Evolutionary conservation across 1,284 basidiomycete species (phyloP), one percentile per base, ranked within the genome.

Genomic region (Ustilago bromivora): DNA sequence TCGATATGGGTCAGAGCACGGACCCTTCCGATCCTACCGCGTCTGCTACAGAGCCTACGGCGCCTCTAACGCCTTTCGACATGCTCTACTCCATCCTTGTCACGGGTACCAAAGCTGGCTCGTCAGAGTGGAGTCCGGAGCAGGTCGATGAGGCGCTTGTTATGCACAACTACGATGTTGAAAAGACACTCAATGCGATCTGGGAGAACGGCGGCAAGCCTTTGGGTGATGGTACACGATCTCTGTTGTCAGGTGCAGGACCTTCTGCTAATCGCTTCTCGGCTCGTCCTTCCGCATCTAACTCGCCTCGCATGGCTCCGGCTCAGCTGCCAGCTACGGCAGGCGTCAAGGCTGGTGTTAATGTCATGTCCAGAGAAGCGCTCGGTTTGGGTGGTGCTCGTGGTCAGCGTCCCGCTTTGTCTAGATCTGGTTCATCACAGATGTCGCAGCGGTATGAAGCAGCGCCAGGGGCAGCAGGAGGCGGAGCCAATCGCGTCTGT

Each of bases 111-210:
- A 73, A 66, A 49, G 66, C 63, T 13, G 80, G 76, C 12, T 67
- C 71, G n/a, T 66, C 82, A 10, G 66, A 75, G 52, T 84, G 82
- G 82, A 92, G 95, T 0, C 92, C 94, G 3, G 92, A 92, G 7
- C 95, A 98, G 83, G 90, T 98, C 4, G 96, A 98, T 86, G 95
- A 97, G 71, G 96, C 96, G 0, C 89, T 99, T 7, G 91, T 92
- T 31, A 89, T 90, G 61, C 92, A 94, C 76, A 93, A 91, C 3
- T 99, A 94, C 86, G 96, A 99, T 82, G 97, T 99, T 84, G 96
- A 99, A 82, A 90, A 90, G 53, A 92, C 96, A 8, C 96, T 98
- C 92, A 92, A 92, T 3, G 94, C 93, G 90, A 90, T 98, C 46
- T 90, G 98, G 54, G 93, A 96, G 73, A 71, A 86, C 35, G 78